phyloP scores from a whole-genome alignment of 2,329 filamentous ascomycete genomes.

The Rachicladosporium sp. region DNA sequence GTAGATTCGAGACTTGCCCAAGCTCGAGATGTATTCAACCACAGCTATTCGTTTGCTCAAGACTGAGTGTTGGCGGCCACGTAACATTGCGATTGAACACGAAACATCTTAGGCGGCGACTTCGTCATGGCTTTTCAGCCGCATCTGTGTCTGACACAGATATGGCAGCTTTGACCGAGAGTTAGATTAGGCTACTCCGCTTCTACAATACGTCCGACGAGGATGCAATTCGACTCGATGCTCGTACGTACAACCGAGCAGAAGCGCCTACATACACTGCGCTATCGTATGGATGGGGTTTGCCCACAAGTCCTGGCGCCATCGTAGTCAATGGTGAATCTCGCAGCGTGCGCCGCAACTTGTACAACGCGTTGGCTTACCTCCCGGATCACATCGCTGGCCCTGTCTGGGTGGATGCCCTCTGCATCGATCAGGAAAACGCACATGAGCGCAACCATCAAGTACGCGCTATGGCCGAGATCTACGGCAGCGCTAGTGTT shows the following conservation, averaged over 20 bases:
- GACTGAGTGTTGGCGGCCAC: too few relatives aligned
- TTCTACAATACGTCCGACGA: neutral
- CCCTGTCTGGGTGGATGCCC: constrained; percentile 8
- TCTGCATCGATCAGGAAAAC: constrained; percentile 10
- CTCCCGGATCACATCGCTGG: neutral
- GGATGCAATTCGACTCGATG: neutral
- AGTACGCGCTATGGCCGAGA: constrained; percentile 6
- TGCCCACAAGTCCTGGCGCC: neutral
- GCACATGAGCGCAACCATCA: constrained; percentile 4
- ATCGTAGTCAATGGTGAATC: neutral
- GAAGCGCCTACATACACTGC: constrained; percentile 5
- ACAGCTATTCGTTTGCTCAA: too few relatives aligned
- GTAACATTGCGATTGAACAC: too few relatives aligned
- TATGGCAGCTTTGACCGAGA: too few relatives aligned
- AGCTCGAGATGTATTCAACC: too few relatives aligned
- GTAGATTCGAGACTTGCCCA: too few relatives aligned
- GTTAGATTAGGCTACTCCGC: neutral
- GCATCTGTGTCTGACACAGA: too few relatives aligned
- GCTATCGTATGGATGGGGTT: constrained; percentile 7
- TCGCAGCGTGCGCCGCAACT: neutral
- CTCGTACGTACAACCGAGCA: neutral
- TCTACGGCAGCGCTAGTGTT: constrained; percentile 5
- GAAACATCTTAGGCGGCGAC: too few relatives aligned
- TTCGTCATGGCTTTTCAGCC: too few relatives aligned
- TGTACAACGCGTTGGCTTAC: neutral